These are phyloP conservation scores for Cryptosporidium xiaoi DNA, from an alignment of 169 alveolate genomes.

Conservation along the genomic window DNA sequence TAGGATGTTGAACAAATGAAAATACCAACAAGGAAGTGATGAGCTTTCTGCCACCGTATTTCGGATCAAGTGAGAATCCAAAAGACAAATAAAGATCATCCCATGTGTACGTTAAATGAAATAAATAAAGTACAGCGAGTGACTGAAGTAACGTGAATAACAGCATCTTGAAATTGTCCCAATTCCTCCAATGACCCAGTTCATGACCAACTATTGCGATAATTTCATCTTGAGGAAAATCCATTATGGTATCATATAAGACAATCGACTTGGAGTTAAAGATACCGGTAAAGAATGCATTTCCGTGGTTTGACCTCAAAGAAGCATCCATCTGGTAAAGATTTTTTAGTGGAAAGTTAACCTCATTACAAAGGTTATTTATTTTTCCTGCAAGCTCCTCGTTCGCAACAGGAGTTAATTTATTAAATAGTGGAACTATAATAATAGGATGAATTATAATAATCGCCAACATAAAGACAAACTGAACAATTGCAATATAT, in stretches of 20 bases:
- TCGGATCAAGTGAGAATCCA: slow-evolving; percentile 35
- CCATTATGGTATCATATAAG: slow-evolving; percentile 46
- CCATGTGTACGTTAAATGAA: slow-evolving; percentile 50
- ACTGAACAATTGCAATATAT: slow-evolving; percentile 47
- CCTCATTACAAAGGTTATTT: slow-evolving; percentile 8
- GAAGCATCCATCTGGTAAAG: slow-evolving; percentile 70
- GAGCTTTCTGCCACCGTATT: slow-evolving; percentile 44
- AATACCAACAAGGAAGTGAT: slow-evolving; percentile 29
- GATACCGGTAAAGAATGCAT: slow-evolving; percentile 58
- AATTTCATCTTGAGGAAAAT: slow-evolving; percentile 64
- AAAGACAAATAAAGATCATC: slow-evolving; percentile 32
- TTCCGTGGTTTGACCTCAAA: slow-evolving; percentile 53
- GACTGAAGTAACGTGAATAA: slow-evolving; percentile 44
- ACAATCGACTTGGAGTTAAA: slow-evolving; percentile 47
- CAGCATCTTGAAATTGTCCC: slow-evolving; percentile 39
- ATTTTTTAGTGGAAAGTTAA: slow-evolving; percentile 42
- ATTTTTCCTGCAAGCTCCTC: slow-evolving; percentile 33
- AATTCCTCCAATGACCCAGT: slow-evolving; percentile 66
- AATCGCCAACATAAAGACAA: neutral
- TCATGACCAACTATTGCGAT: slow-evolving; percentile 57
- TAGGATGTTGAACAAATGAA: slow-evolving; percentile 25
- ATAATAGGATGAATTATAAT: slow-evolving; percentile 32
- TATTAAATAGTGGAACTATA: slow-evolving; percentile 45
- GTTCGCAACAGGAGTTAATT: slow-evolving; percentile 52
- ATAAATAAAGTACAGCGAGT: slow-evolving; percentile 11